These are phyloP conservation scores for Calonectria ilicicola DNA, from an alignment of 2,329 filamentous ascomycete species.

Conservation along the genomic window DNA sequence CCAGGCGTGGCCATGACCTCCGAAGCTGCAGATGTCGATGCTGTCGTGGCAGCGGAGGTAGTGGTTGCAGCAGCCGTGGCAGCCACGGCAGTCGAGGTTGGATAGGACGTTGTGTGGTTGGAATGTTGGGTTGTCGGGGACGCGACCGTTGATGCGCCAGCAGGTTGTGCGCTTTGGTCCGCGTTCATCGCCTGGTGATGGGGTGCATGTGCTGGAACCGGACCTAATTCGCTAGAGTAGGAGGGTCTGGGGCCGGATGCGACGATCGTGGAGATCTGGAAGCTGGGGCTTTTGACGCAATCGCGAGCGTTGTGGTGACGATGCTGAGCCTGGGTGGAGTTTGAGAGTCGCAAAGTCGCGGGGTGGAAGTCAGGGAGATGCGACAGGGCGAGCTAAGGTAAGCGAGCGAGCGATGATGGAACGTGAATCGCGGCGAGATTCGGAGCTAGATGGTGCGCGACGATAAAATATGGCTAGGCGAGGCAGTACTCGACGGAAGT, in stretches of 20 bases:
- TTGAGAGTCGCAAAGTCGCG: conserved; percentile 15
- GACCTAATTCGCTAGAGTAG: conserved; percentile 32
- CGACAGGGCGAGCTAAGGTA: conserved; percentile 19
- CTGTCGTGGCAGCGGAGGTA: conserved; percentile 9
- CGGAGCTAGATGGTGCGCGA: conserved; percentile 7
- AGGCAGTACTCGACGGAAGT: neutral
- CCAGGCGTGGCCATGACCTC: conserved; percentile 58
- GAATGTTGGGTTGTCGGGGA: conserved; percentile 39
- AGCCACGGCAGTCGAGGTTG: conserved; percentile 40
- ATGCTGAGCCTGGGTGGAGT: conserved; percentile 19
- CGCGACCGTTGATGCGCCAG: conserved; percentile 41
- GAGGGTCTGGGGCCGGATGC: conserved; percentile 34
- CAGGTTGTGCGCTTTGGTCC: conserved; percentile 36
- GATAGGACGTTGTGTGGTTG: conserved; percentile 49
- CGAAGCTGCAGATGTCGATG: conserved; percentile 9
- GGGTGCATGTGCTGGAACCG: conserved; percentile 43
- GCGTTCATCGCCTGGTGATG: conserved; percentile 46
- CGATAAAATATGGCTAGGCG: neutral
- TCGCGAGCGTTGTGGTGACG: conserved; percentile 29
- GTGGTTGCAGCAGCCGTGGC: conserved; percentile 12
- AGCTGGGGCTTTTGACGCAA: conserved; percentile 30
- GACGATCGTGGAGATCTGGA: conserved; percentile 36
- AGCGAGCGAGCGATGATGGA: conserved; percentile 15
- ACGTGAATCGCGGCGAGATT: conserved; percentile 20
- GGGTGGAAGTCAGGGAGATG: conserved; percentile 12